Evolutionary conservation across 2,329 filamentous ascomycete species (phyloP).

Genomic region (Diaporthe helianthi): DNA sequence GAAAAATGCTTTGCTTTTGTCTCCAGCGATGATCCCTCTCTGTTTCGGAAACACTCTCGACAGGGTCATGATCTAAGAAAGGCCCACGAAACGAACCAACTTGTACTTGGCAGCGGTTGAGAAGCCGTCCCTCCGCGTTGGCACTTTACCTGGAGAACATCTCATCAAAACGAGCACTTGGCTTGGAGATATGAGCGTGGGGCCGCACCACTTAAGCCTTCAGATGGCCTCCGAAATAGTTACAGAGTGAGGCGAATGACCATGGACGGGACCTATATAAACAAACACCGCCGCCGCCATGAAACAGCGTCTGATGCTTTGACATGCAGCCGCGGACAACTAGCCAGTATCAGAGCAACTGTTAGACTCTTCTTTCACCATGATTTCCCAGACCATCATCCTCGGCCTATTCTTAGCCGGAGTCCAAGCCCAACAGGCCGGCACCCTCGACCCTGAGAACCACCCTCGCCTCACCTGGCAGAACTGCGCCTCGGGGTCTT

Average conservation of each 20-base stretch:
- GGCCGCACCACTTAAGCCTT: not conserved
- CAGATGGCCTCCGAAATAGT: not conserved
- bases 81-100: not conserved
- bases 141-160: constrained; percentile 15
- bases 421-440: constrained; percentile 55
- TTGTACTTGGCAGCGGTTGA: constrained; percentile 22
- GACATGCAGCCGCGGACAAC: not conserved
- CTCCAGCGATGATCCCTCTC: constrained; percentile 3
- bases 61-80: not conserved
- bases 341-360: not conserved
- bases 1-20: not conserved
- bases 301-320: not conserved
- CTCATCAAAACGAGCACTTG: constrained; percentile 10
- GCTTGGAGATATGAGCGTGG: not conserved
- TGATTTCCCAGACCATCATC: constrained; percentile 11
- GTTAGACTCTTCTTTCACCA: not conserved
- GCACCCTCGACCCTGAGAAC: constrained; percentile 52
- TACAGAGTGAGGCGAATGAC: not conserved
- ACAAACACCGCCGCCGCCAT: not conserved
- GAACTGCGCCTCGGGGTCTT: constrained; percentile 57
- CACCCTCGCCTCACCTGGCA: constrained; percentile 61
- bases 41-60: not conserved
- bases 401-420: constrained; percentile 10
- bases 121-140: constrained; percentile 22
- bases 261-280: constrained; percentile 2